These are phyloP conservation scores for Phytophthora brassicae DNA, from an alignment of 352 stramenopile species.

Conservation along the genomic window DNA sequence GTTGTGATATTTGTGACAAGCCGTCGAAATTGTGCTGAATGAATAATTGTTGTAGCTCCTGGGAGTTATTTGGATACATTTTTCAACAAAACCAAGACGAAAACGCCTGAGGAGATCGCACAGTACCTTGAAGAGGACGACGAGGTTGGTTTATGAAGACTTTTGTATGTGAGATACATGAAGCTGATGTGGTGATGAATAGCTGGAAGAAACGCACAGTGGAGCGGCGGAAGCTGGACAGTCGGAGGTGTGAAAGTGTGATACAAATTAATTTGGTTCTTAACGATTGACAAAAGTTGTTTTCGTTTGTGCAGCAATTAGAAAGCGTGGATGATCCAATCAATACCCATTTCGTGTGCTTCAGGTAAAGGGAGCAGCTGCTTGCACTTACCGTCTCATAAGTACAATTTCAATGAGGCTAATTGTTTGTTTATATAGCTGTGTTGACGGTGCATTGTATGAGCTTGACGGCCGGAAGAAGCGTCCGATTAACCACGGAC, in stretches of 20 bases:
- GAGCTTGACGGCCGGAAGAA: conserved; percentile 96
- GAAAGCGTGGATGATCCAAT: conserved; percentile 91
- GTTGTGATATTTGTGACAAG: conserved; percentile 9
- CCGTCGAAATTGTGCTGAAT: background rate
- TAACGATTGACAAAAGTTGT: background rate
- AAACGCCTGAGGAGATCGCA: conserved; percentile 82
- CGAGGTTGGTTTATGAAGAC: conserved; percentile 40
- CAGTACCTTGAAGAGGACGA: conserved; percentile 90
- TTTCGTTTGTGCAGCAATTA: conserved; percentile 58
- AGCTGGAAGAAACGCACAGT: conserved; percentile 93
- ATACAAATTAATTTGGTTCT: background rate
- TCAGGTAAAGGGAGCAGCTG: conserved; percentile 57
- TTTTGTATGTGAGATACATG: background rate
- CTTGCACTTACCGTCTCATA: no score
- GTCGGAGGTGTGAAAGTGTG: conserved; percentile 60
- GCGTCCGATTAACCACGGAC: conserved; percentile 93
- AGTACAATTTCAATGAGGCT: background rate
- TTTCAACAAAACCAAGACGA: conserved; percentile 76
- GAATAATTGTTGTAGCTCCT: conserved; percentile 30
- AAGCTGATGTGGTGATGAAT: background rate
- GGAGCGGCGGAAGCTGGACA: conserved; percentile 88
- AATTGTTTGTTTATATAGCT: conserved; percentile 35
- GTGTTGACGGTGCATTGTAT: conserved; percentile 92
- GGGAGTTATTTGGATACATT: conserved; percentile 84
- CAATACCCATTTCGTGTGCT: conserved; percentile 97